Evolutionary conservation across 192 early-diverging fungal species (phyloP).

Genomic region (Dissophora globulifera): DNA sequence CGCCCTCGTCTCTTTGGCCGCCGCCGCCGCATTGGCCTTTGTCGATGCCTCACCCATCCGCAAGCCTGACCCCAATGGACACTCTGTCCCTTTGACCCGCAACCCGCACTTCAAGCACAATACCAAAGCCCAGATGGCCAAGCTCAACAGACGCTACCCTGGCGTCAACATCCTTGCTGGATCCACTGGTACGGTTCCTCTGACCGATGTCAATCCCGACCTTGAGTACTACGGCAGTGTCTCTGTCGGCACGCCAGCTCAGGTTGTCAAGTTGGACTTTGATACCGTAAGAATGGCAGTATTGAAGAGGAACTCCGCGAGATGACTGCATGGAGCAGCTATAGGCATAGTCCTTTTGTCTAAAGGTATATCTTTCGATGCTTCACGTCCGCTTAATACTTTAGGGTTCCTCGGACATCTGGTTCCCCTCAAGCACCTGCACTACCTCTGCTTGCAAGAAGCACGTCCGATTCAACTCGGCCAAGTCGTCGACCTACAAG

Average conservation of each 20-base stretch:
- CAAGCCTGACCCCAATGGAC: constrained; percentile 1
- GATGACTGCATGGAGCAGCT: neutral
- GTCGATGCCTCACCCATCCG: constrained; percentile 13
- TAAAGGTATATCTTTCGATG: too few species aligned
- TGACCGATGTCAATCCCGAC: constrained; percentile 54
- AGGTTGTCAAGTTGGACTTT: constrained; percentile 64
- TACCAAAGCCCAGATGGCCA: constrained; percentile 23
- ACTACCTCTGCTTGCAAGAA: constrained; percentile 45
- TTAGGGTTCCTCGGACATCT: constrained; percentile 65
- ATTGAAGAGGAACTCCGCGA: too few species aligned
- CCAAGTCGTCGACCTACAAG: constrained; percentile 62
- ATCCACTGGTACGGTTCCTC: constrained; percentile 11
- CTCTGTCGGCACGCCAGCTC: constrained; percentile 70
- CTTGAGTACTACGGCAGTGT: constrained; percentile 72
- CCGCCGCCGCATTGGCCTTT: constrained; percentile 17
- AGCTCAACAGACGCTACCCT: constrained; percentile 23
- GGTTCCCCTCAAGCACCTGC: constrained; percentile 63
- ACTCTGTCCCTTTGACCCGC: constrained; percentile 13
- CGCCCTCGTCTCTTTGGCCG: constrained; percentile 16
- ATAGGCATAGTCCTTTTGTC: neutral
- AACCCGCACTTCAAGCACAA: constrained; percentile 26
- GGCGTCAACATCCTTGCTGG: constrained; percentile 1
- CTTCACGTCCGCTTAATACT: too few species aligned
- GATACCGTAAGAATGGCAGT: constrained; percentile 54
- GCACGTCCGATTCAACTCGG: constrained; percentile 59